Base-by-base conservation (phyloP, 1,139 yeast species). In the Geotrichum candidum region DNA sequence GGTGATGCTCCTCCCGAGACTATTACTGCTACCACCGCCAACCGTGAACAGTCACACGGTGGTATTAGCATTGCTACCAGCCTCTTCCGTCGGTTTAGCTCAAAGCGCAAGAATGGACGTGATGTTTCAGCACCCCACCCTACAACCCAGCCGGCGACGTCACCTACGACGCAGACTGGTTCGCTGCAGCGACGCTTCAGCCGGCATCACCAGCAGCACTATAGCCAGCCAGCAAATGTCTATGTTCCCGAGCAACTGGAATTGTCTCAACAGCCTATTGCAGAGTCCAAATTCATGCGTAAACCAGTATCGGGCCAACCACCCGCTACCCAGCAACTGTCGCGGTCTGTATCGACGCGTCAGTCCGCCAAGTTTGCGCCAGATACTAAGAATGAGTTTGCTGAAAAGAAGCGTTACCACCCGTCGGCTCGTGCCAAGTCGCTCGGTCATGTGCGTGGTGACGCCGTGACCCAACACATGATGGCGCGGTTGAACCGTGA, bases 341-440 rank as follows among this genome's bases (percentile, higher is more conserved):
- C 58, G 13, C 46, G 61, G 45, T 54, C 61, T 1, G 57, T 35
- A 9, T 58, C 61, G 23, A 54, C 61, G n/a, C 56, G 56, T 1
- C 58, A 57, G 31, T 31, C 55, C 3, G 22, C 46, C n/a, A 54
- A 54, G 53, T 27, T 48, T 38, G 57, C 46, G 7, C 58, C 56
- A 6, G 56, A 51, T 15, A 25, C 50, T 13, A 54, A 54, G n/a
- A 13, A 48, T 9, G 61, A 58, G 15, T n/a, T 9, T 15, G 13
- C 63, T 29, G 48, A 53, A 56, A 31, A 48, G 25, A 74, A 75
- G 55, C 80, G 77, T 64, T 77, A 82, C 68, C 96, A 90, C 73
- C 96, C 96, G 38, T 85, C 91, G 22, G 96, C 96, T 0, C 82
- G 96, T 69, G 96, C 96, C 3, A 90, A 89, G 71, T 88, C 96